phyloP scores from a whole-genome alignment of 352 stramenopile genomes.

The Phytophthora litchii region DNA sequence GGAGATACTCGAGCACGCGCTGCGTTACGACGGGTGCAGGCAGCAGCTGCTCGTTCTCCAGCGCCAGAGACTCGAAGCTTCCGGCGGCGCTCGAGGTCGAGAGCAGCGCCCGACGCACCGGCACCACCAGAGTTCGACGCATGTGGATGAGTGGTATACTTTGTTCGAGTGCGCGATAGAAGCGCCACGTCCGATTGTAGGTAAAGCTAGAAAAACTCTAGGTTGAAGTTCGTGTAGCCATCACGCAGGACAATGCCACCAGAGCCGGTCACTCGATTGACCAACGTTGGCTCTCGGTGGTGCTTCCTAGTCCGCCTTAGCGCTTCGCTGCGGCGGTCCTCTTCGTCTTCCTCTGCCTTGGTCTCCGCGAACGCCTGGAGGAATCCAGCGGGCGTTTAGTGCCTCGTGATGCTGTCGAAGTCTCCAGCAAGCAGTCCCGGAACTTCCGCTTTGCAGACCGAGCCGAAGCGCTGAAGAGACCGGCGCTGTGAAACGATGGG shows the following conservation, averaged over 20 bases:
- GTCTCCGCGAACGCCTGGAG: too few species aligned
- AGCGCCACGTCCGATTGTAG: background rate
- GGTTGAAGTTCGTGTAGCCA: slow-evolving; percentile 1
- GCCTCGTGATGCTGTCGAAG: slow-evolving; percentile 2
- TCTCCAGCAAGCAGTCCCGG: too few species aligned
- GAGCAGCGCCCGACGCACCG: slow-evolving; percentile 7
- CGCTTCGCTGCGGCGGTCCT: too few species aligned
- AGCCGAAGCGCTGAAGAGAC: too few species aligned
- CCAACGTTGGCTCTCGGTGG: slow-evolving; percentile 23
- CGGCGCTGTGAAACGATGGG: slow-evolving; percentile 8
- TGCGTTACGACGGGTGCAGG: slow-evolving; percentile 13
- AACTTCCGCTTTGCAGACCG: too few species aligned
- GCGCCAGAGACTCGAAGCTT: slow-evolving; percentile 33
- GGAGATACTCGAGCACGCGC: slow-evolving; percentile 49
- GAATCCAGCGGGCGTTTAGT: slow-evolving; percentile 1
- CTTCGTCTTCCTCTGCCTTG: too few species aligned
- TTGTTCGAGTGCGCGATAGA: background rate
- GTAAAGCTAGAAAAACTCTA: slow-evolving; percentile 8
- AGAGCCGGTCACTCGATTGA: slow-evolving; percentile 9
- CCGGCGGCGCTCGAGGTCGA: slow-evolving; percentile 16
- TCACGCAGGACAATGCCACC: too few species aligned
- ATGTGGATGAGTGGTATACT: background rate
- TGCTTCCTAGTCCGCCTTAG: background rate
- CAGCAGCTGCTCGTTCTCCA: slow-evolving; percentile 17
- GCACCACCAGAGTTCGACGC: slow-evolving; percentile 16